Conservation (phyloP, 2,329 filamentous ascomycete genomes). For the Nigrospora osmanthi region DNA sequence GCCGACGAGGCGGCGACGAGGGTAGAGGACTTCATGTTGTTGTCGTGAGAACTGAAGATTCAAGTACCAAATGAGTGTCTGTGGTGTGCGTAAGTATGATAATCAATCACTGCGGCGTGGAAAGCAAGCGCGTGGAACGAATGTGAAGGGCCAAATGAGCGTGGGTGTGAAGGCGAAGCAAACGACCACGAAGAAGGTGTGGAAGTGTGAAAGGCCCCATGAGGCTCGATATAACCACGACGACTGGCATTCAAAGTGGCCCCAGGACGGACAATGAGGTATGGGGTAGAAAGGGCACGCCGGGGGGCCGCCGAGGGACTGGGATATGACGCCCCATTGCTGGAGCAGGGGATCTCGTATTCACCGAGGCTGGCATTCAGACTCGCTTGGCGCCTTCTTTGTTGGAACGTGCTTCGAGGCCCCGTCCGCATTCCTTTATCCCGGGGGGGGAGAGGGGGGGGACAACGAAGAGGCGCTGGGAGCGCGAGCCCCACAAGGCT, state of each 20-base stretch:
- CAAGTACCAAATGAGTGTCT: background rate
- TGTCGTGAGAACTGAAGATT: conserved; percentile 10
- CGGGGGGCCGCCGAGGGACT: background rate
- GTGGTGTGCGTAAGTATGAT: background rate
- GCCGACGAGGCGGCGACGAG: conserved; percentile 24
- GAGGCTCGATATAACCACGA: no score
- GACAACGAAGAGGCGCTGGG: background rate
- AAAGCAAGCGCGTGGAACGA: background rate
- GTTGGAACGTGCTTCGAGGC: background rate
- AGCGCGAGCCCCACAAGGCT: background rate
- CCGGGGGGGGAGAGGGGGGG: no score
- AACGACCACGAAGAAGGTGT: no score
- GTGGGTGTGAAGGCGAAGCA: background rate
- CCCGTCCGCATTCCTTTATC: background rate
- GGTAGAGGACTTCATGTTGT: conserved; percentile 32
- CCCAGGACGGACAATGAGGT: background rate
- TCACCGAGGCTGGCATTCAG: no score
- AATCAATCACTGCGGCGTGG: background rate
- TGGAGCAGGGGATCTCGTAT: background rate
- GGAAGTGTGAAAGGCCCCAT: no score
- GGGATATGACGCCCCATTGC: background rate
- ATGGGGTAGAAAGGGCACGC: background rate
- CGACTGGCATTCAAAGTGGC: no score
- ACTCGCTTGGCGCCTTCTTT: background rate
- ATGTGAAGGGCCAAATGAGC: background rate